Base-by-base conservation (phyloP, 2,329 filamentous ascomycete species). In the Fusarium graminum region DNA sequence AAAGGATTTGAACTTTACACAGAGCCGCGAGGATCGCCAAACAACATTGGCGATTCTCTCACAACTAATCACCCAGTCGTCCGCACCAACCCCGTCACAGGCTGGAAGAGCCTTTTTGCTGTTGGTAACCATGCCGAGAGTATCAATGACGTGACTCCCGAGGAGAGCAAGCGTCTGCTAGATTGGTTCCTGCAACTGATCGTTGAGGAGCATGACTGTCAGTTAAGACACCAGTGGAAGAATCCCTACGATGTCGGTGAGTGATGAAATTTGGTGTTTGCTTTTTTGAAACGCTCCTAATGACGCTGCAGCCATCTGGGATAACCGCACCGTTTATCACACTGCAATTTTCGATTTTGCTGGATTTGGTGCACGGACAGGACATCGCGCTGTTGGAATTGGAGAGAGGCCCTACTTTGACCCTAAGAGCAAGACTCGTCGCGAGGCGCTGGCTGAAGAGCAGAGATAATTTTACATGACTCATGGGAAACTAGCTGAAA, bases 1-100 rank as follows among this genome's bases (percentile, higher is more conserved):
- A 52, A 52, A 8, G 49, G 49, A 12, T 52, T 52, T 11, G 49
- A 52, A 16, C 49, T 52, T 14, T 52, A 52, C 16, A 43, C 29
- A 8, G 16, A 52, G 9, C 49, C 39, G 4, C 39, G 49, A 6
- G 49, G 49, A 6, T 52, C 39, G 1, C 49, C 49, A 2, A 52
- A 52, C 13, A 52, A 52, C 3, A 19, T 42, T 2, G 39, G 49
- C 49, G 28, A n/a, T 11, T 26, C 38, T 14, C 49, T 52, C 4
- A 14, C 49, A 9, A 19, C 49, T 4, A 12, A 9, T 7, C 49
- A 43, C 2, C 49, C 49, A 4, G 49, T 52, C 6, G 49, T 52
- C 13, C 49, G 49, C 19, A 52, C 49, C 29, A 52, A 52, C 14
- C 49, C 49, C 6, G 49, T 52, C 4, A 52, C 49, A 4, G 49